Evolutionary conservation across 208 protist genomes (phyloP), one percentile per base, ranked within the genome.

Genomic region (Acanthamoeba triangularis): DNA sequence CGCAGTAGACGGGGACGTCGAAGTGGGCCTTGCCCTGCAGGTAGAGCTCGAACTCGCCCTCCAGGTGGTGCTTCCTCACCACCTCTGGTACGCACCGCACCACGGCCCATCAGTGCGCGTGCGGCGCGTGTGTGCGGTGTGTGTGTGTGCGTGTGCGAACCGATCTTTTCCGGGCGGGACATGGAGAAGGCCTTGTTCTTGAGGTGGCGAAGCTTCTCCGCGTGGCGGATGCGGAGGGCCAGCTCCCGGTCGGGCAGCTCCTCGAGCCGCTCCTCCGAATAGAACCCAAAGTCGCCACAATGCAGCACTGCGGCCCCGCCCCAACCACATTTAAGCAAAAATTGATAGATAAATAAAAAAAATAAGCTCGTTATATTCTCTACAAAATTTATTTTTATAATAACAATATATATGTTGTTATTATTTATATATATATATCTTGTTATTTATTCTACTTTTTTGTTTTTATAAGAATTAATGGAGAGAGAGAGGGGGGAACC

Each of bases 171-270:
- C 54, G 65, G 54, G 18, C 84, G 47, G n/a, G 84, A 91, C 84
- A 91, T 63, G 35, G 54, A 61, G 84, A 91, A 91, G 30, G 84
- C 84, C 84, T 91, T 91, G 33, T 91, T 91, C 84, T 91, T 63
- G 56, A 91, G 56, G 84, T 63, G 56, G 47, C 25, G 54, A 2
- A 91, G 54, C n/a, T 91, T 63, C 56, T 91, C 56, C 33, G 84
- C 5, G 16, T 91, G 84, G 3, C 84, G 84, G 18, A 91, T 63
- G 30, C 84, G 84, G 25, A 91, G 35, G 30, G 84, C 84, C 54
- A 91, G 84, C 84, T 91, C 84, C 4, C 84, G 84, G 18, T 91
- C 84, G 84, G 84, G 84, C 47, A 91, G 49, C 56, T 91, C 84
- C 33, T 91, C 84, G 23, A 91, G 59, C 14, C 84, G 47, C 52